These are phyloP conservation scores for Colletotrichum sp. DNA, from an alignment of 2,329 filamentous ascomycete species.

Conservation along the genomic window DNA sequence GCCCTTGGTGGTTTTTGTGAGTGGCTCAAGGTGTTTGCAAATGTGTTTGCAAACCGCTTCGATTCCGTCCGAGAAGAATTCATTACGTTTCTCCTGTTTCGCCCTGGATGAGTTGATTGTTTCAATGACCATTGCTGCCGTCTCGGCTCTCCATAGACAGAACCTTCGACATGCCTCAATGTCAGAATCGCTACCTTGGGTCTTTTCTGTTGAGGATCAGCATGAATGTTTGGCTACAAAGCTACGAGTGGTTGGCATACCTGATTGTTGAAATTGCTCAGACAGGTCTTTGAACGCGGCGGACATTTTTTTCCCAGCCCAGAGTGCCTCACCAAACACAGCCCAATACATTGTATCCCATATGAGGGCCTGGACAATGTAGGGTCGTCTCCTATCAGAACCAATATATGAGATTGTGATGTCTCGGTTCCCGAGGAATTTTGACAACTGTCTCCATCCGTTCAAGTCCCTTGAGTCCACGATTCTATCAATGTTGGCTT, in stretches of 20 bases:
- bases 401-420: neutral
- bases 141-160: neutral
- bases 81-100: fast-evolving
- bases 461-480: fast-evolving
- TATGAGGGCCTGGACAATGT: neutral
- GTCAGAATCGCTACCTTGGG: neutral
- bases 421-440: neutral
- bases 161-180: neutral
- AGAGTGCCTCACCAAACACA: no score
- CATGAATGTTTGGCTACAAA: no score
- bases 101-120: neutral
- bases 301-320: no score
- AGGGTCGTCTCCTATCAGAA: neutral
- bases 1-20: neutral
- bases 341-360: no score
- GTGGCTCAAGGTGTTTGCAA: neutral
- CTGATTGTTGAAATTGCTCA: no score
- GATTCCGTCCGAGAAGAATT: neutral
- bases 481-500: fast-evolving
- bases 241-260: no score
- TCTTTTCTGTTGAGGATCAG: no score
- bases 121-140: neutral
- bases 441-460: neutral
- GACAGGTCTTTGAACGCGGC: no score
- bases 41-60: fast-evolving